phyloP scores from a whole-genome alignment of 345 rosid genomes.

The Nasturtium officinale region DNA sequence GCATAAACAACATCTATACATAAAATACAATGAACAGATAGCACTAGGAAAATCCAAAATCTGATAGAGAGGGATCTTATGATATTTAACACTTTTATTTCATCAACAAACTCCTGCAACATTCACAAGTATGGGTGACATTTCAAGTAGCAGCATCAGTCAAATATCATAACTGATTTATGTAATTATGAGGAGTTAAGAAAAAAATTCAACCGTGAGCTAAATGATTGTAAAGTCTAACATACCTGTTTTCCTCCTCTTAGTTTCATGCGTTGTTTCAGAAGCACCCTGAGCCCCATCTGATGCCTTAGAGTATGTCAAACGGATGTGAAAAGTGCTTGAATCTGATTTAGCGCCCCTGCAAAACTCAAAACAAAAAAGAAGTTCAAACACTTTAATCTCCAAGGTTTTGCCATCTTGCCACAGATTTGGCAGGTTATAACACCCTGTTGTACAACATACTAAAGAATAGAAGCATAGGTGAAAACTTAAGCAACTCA shows the following conservation, averaged over 20 bases:
- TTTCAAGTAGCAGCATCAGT: slow-evolving; percentile 17
- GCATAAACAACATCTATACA: slow-evolving; percentile 27
- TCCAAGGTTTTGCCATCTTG: background rate
- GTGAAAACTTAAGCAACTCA: slow-evolving; percentile 21
- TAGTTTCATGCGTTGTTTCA: slow-evolving; percentile 48
- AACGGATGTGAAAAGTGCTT: slow-evolving; percentile 63
- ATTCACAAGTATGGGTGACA: slow-evolving; percentile 1
- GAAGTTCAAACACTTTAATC: slow-evolving; percentile 20
- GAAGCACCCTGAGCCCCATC: slow-evolving; percentile 37
- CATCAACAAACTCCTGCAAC: slow-evolving; percentile 17
- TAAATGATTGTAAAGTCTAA: background rate
- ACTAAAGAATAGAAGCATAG: background rate
- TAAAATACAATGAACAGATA: background rate
- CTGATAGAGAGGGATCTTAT: background rate
- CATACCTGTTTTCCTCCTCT: slow-evolving; percentile 75
- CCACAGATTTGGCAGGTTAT: background rate
- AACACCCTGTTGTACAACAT: background rate
- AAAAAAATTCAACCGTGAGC: background rate
- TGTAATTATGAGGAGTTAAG: background rate
- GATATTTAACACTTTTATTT: background rate
- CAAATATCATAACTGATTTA: slow-evolving; percentile 1
- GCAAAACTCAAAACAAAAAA: slow-evolving; percentile 51
- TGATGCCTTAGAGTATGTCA: slow-evolving; percentile 58
- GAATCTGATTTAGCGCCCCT: slow-evolving; percentile 73
- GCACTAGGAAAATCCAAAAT: background rate